A percentile compares a stretch with the other conserved stretches of the same genome.
phyloP scores from a whole-genome alignment of 2,329 filamentous ascomycete species.

The Fusarium sp. region DNA sequence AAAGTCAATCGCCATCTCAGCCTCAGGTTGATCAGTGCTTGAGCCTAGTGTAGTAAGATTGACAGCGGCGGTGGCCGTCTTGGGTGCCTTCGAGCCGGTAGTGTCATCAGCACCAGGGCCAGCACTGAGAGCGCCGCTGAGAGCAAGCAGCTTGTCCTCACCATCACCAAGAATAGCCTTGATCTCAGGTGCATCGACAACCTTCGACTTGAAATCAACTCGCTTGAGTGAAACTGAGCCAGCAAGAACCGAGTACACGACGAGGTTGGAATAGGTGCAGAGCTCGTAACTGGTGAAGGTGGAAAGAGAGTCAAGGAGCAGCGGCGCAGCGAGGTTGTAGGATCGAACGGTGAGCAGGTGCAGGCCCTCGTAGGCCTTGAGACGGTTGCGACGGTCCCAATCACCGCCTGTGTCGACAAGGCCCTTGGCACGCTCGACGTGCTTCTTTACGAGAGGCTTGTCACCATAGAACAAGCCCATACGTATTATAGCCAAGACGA shows the following conservation, averaged over 20 bases:
- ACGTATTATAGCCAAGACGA: constrained; percentile 95
- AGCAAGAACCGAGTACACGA: constrained; percentile 94
- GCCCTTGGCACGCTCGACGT: constrained; percentile 87
- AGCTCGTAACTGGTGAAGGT: constrained; percentile 99
- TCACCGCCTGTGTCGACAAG: constrained; percentile 96
- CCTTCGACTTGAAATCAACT: constrained; percentile 98
- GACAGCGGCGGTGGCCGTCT: constrained; percentile 73
- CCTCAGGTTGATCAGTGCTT: constrained; percentile 77
- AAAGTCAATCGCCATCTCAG: constrained; percentile 89
- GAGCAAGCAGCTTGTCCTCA: constrained; percentile 86
- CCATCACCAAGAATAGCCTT: constrained; percentile 93
- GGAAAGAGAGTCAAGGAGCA: constrained; percentile 95
- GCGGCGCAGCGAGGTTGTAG: constrained; percentile 87
- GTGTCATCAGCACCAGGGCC: constrained; percentile 85
- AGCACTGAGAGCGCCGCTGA: constrained; percentile 83
- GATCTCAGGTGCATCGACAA: constrained; percentile 98
- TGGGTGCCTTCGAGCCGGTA: constrained; percentile 69
- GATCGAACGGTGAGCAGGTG: constrained; percentile 93
- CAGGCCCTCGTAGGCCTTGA: constrained; percentile 98
- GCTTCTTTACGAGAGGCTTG: constrained; percentile 91
- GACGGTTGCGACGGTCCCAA: constrained; percentile 97
- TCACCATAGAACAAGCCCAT: constrained; percentile 97
- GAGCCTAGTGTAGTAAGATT: constrained; percentile 88
- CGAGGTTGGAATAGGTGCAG: constrained; percentile 94
- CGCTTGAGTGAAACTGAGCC: constrained; percentile 95